phyloP scores from a whole-genome alignment of 768 basidiomycete species.

The Xerocomus potaroensis region DNA sequence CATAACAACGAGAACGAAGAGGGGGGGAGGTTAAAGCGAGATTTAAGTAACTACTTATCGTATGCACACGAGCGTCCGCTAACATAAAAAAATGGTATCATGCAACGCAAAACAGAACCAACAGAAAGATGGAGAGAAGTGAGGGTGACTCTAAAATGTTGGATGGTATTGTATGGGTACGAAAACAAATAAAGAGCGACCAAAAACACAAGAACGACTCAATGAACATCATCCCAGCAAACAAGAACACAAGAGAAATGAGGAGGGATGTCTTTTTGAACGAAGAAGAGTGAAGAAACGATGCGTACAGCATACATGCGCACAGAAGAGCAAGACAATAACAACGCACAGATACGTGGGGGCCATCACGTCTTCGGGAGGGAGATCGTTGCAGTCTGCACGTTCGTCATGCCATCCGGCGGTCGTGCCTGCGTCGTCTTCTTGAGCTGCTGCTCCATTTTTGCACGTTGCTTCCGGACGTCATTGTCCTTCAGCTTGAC shows the following conservation, averaged over 20 bases:
- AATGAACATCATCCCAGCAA: background rate
- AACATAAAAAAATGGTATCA: slow-evolving; percentile 15
- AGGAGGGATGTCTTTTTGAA: too few species aligned
- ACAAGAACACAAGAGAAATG: background rate
- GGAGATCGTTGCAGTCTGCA: slow-evolving; percentile 28
- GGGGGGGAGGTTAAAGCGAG: too few species aligned
- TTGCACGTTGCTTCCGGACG: slow-evolving; percentile 65
- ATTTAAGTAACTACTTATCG: too few species aligned
- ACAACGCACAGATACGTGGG: background rate
- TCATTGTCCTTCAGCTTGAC: slow-evolving; percentile 80
- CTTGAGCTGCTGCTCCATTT: slow-evolving; percentile 72
- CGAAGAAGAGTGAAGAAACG: background rate
- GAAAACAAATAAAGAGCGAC: background rate
- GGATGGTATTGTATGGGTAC: slow-evolving; percentile 6
- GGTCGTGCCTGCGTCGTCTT: slow-evolving; percentile 45
- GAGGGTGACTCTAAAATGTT: slow-evolving; percentile 12
- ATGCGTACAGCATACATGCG: background rate
- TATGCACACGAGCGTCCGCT: slow-evolving; percentile 12
- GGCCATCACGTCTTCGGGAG: slow-evolving; percentile 23
- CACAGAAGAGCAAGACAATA: background rate
- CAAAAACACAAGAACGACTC: background rate
- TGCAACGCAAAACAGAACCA: background rate
- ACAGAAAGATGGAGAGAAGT: background rate
- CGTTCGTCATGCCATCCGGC: slow-evolving; percentile 23
- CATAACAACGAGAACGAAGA: too few species aligned